Evolutionary conservation across 2,329 filamentous ascomycete species (phyloP).

Genomic region (Raffaelea deltoideospora): DNA sequence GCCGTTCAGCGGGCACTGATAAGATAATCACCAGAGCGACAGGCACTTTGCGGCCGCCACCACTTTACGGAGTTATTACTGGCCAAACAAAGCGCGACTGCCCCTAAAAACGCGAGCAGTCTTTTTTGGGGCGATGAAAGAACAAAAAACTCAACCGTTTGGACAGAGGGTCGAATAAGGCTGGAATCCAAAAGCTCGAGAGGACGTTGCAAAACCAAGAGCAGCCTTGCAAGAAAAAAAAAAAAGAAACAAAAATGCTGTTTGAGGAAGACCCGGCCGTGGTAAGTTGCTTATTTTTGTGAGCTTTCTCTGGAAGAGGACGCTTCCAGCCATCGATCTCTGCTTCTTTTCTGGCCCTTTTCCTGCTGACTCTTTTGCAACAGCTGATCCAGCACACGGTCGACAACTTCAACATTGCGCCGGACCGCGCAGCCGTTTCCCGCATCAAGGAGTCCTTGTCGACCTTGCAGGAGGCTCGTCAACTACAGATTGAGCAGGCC

Average conservation of each 20-base stretch:
- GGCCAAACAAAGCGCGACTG: too few species aligned
- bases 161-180: too few species aligned
- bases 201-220: too few species aligned
- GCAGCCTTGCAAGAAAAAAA: not conserved
- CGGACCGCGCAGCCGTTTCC: constrained; percentile 69
- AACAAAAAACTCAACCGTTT: too few species aligned
- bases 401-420: constrained; percentile 85
- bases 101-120: too few species aligned
- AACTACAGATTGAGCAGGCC: constrained; percentile 57
- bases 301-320: too few species aligned
- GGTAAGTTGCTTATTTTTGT: constrained; percentile 33
- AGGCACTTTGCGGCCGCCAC: not conserved
- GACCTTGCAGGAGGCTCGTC: constrained; percentile 71
- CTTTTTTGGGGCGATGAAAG: too few species aligned
- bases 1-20: constrained; percentile 3
- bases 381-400: constrained; percentile 90
- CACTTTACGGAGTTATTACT: too few species aligned
- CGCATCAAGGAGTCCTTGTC: constrained; percentile 74
- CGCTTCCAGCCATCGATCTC: too few species aligned
- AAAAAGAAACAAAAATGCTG: constrained; percentile 48
- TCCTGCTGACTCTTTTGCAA: constrained; percentile 6
- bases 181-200: too few species aligned
- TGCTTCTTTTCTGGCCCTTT: too few species aligned
- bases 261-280: constrained; percentile 86
- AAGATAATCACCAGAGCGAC: constrained; percentile 11